phyloP scores from a whole-genome alignment of 2,329 filamentous ascomycete species.

The Fonsecaea multimorphosa region DNA sequence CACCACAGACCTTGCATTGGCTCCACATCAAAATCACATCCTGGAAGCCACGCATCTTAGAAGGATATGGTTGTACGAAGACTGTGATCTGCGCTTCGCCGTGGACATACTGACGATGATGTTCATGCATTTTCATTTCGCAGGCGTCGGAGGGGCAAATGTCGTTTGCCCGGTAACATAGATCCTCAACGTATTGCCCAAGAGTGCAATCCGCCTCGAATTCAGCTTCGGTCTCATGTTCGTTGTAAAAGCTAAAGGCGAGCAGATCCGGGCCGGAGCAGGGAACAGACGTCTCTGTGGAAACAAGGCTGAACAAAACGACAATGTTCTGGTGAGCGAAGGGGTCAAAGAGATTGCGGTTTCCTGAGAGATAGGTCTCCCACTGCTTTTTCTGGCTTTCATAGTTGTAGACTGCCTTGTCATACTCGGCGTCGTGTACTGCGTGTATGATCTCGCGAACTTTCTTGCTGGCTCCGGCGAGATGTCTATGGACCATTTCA shows the following conservation, averaged over 20 bases:
- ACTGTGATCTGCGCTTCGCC: constrained; percentile 92
- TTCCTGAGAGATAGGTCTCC: constrained; percentile 92
- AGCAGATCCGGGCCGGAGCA: constrained; percentile 91
- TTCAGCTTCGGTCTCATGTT: constrained; percentile 73
- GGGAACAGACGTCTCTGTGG: constrained; percentile 89
- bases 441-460: constrained; percentile 93
- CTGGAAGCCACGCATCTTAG: constrained; percentile 68
- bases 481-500: constrained; percentile 88
- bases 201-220: constrained; percentile 86
- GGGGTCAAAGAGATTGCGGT: constrained; percentile 88
- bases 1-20: constrained; percentile 87
- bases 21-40: constrained; percentile 97
- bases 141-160: constrained; percentile 84
- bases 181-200: constrained; percentile 91
- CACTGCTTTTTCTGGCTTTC: constrained; percentile 93
- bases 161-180: constrained; percentile 77
- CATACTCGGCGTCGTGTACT: constrained; percentile 94
- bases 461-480: constrained; percentile 79
- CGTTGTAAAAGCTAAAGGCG: constrained; percentile 90
- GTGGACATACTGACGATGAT: constrained; percentile 96
- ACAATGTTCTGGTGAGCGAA: constrained; percentile 96
- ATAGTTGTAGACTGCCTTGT: constrained; percentile 92
- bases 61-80: constrained; percentile 77
- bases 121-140: constrained; percentile 85
- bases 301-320: constrained; percentile 90